Conservation (phyloP, 768 basidiomycete genomes). For the Leccinum longicurvipes region DNA sequence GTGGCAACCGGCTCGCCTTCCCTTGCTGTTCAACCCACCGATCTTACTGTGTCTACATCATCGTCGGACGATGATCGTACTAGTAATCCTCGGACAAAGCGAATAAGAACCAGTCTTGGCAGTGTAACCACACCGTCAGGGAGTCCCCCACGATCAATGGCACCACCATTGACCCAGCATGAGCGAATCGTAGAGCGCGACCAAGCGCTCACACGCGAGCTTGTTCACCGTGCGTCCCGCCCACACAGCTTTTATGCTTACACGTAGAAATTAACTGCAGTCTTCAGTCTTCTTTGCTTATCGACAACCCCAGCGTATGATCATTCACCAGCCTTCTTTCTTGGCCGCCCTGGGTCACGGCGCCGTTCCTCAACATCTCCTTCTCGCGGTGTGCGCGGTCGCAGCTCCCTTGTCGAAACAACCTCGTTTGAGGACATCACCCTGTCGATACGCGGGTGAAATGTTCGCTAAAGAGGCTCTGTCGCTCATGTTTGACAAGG, state of each 20-base stretch:
- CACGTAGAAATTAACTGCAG: conserved; percentile 1
- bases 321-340: conserved; percentile 80
- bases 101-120: conserved; percentile 42
- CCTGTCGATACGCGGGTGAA: conserved; percentile 54
- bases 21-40: conserved; percentile 11
- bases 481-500: conserved; percentile 67
- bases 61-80: conserved; percentile 41
- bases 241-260: neutral
- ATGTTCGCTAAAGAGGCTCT: conserved; percentile 56
- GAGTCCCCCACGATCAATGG: conserved; percentile 33
- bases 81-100: conserved; percentile 46
- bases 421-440: conserved; percentile 53
- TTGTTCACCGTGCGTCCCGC: conserved; percentile 61
- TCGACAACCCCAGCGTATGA: conserved; percentile 70
- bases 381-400: conserved; percentile 73
- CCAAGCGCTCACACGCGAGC: conserved; percentile 62
- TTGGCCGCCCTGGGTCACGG: conserved; percentile 61
- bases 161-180: conserved; percentile 31
- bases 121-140: conserved; percentile 35
- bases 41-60: conserved; percentile 8
- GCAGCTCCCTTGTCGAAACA: conserved; percentile 75
- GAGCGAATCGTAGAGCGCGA: conserved; percentile 53
- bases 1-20: conserved; percentile 13
- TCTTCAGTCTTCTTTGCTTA: conserved; percentile 75
- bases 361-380: conserved; percentile 64